A percentile compares a stretch with the other conserved stretches of the same genome.
Conservation (phyloP, 2,329 filamentous ascomycete genomes). For the Pseudocercospora fijiensis region DNA sequence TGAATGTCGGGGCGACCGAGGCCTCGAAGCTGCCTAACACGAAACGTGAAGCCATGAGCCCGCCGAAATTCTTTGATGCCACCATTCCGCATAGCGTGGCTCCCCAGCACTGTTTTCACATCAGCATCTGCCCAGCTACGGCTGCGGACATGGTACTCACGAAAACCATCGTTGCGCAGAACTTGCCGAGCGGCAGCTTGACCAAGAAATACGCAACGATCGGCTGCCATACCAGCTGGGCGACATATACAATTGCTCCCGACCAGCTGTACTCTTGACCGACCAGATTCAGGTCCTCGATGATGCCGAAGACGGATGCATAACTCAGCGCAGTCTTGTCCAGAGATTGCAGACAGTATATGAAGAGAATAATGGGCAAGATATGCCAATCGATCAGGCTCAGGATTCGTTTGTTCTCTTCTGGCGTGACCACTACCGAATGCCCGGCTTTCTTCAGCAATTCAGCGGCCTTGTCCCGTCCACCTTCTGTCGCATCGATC, state of each 20-base stretch:
- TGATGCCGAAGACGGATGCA: slow-evolving; percentile 49
- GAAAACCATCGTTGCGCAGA: slow-evolving; percentile 35
- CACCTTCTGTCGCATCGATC: slow-evolving; percentile 8
- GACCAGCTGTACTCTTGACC: slow-evolving; percentile 55
- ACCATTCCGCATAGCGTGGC: slow-evolving; percentile 53
- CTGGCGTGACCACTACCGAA: slow-evolving; percentile 24
- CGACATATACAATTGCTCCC: slow-evolving; percentile 50
- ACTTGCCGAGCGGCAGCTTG: slow-evolving; percentile 10
- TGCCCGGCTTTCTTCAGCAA: slow-evolving; percentile 50
- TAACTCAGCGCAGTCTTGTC: slow-evolving; percentile 37
- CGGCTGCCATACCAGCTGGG: slow-evolving; percentile 40
- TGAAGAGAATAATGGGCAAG: slow-evolving; percentile 32
- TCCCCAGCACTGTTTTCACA: slow-evolving; percentile 51
- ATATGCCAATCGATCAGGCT: slow-evolving; percentile 35
- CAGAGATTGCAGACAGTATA: slow-evolving; percentile 41
- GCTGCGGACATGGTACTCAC: slow-evolving; percentile 55
- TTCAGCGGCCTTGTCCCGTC: slow-evolving; percentile 51
- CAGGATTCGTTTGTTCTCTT: slow-evolving; percentile 32
- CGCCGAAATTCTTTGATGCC: slow-evolving; percentile 51
- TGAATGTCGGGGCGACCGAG: slow-evolving; percentile 31
- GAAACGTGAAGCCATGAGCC: slow-evolving; percentile 54
- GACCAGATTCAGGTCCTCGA: slow-evolving; percentile 47
- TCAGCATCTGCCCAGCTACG: slow-evolving; percentile 54
- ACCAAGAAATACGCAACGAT: slow-evolving; percentile 13
- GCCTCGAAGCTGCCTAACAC: slow-evolving; percentile 59